Conservation (phyloP, 2,329 filamentous ascomycete genomes). For the Xylaria polymorpha region DNA sequence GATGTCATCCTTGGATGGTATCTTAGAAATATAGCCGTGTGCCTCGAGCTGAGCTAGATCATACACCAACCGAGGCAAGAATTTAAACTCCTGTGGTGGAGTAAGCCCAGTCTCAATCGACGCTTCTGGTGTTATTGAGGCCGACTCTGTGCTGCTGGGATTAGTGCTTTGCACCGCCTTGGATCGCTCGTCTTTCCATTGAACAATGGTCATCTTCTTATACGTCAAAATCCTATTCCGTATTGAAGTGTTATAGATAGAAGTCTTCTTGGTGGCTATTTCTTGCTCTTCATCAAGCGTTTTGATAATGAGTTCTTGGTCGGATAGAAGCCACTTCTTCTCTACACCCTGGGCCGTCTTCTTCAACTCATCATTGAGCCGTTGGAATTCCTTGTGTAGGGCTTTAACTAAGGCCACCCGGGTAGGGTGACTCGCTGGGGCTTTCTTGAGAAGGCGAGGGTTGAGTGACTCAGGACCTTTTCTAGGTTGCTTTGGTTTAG, state of each 20-base stretch:
- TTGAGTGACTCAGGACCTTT: constrained; percentile 68
- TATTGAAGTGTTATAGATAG: constrained; percentile 85
- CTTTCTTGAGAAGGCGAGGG: constrained; percentile 70
- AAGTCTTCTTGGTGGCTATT: constrained; percentile 71
- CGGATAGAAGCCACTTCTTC: constrained; percentile 66
- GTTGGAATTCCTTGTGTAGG: constrained; percentile 72
- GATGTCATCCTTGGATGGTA: constrained; percentile 75
- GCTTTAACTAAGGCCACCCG: constrained; percentile 69
- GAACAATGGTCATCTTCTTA: constrained; percentile 76
- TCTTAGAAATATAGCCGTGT: constrained; percentile 78
- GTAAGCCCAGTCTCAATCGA: constrained; percentile 77
- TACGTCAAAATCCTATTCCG: constrained; percentile 82
- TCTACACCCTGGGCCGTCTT: constrained; percentile 63
- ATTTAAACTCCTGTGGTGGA: constrained; percentile 72
- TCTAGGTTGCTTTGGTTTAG: constrained; percentile 33
- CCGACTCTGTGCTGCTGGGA: constrained; percentile 51
- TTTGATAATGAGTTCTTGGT: constrained; percentile 74
- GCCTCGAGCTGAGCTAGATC: constrained; percentile 71
- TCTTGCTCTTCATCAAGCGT: constrained; percentile 84
- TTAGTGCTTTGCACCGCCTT: constrained; percentile 48
- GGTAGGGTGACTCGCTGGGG: constrained; percentile 67
- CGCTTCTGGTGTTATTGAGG: constrained; percentile 54
- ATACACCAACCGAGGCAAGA: constrained; percentile 72
- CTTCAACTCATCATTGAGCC: constrained; percentile 72
- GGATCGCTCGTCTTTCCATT: constrained; percentile 75